Evolutionary conservation across 305 asterid genomes (phyloP).

Genomic region (Solanum aculeatissimum): DNA sequence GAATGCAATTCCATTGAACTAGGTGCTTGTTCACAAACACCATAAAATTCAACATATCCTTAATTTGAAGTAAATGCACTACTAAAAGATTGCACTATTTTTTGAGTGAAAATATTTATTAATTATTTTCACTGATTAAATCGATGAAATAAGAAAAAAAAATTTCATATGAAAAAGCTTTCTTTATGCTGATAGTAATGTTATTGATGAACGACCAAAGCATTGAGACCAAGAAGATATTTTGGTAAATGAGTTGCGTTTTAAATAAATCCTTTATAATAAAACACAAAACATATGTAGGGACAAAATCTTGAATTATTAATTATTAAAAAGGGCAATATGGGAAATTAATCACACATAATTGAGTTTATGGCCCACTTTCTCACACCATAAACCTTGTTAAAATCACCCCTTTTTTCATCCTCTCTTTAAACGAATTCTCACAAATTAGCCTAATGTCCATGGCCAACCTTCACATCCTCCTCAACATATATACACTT

Average conservation of each 20-base stretch:
- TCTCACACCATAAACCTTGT: constrained; percentile 25
- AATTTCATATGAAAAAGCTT: neutral
- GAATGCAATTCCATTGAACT: neutral
- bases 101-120: too few relatives aligned
- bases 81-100: neutral
- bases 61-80: neutral
- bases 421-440: neutral
- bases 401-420: constrained; percentile 16
- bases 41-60: neutral
- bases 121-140: neutral
- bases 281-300: neutral
- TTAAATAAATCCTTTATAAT: neutral
- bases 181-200: neutral
- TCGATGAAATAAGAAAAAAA: neutral
- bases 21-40: neutral
- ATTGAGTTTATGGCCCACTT: constrained; percentile 29
- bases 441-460: constrained; percentile 7
- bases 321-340: constrained; percentile 9
- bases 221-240: neutral
- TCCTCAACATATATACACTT: constrained; percentile 2
- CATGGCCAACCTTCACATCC: constrained; percentile 17
- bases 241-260: neutral
- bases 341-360: constrained; percentile 6
- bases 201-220: neutral
- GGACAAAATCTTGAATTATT: neutral